Conservation (phyloP, 2,329 filamentous ascomycete genomes). For the Aureobasidium lini region DNA sequence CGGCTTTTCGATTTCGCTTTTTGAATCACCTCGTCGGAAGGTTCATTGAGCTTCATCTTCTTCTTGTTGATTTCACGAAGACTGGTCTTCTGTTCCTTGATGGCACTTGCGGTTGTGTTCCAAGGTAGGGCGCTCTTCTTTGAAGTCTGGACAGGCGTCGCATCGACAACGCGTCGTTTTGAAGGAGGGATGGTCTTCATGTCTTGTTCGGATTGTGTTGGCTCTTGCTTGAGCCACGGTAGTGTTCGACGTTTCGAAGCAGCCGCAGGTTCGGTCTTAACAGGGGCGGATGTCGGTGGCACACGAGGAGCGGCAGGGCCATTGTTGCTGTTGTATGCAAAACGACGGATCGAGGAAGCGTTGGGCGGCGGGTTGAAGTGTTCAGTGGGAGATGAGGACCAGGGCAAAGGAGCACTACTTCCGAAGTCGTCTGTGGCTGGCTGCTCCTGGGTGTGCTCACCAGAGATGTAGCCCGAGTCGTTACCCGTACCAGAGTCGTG, state of each 20-base stretch:
- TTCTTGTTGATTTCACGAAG: constrained; percentile 57
- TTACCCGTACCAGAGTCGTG: neutral
- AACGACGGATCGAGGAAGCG: constrained; percentile 16
- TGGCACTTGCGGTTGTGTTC: constrained; percentile 65
- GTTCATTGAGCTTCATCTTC: constrained; percentile 38
- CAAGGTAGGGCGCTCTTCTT: constrained; percentile 43
- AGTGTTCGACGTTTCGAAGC: constrained; percentile 56
- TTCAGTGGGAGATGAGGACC: constrained; percentile 50
- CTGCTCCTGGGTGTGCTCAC: constrained; percentile 5
- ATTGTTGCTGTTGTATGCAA: constrained; percentile 14
- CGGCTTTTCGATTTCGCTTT: constrained; percentile 38
- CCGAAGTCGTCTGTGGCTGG: constrained; percentile 25
- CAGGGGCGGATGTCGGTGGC: neutral
- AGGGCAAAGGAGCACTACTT: constrained; percentile 57
- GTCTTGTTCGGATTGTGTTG: neutral
- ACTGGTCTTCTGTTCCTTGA: constrained; percentile 72
- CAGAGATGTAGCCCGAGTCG: constrained; percentile 23
- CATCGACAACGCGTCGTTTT: neutral
- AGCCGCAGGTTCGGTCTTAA: constrained; percentile 26
- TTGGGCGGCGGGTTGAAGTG: constrained; percentile 32
- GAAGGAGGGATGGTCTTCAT: constrained; percentile 4
- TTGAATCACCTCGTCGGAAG: constrained; percentile 41
- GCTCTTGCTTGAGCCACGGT: constrained; percentile 47
- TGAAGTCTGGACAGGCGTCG: constrained; percentile 1
- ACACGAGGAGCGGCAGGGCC: neutral